Evolutionary conservation across 495 filamentous ascomycete species (phyloP).

Genomic region (Beverwykella pulmonaria): DNA sequence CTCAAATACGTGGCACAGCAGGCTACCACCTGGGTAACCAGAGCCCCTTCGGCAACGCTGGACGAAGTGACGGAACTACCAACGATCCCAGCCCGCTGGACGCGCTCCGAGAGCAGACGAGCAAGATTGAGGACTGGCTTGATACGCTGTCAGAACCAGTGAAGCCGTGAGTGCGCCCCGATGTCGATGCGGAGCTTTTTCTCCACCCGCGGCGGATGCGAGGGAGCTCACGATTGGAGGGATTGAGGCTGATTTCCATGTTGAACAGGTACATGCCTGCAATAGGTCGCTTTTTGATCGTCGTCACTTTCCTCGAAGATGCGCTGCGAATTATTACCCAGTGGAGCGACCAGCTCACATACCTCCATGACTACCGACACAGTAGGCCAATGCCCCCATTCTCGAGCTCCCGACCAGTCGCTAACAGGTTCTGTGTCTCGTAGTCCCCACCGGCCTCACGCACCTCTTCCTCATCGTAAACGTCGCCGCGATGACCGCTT

Average conservation of each 20-base stretch:
- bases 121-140: conserved; percentile 94
- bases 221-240: neutral
- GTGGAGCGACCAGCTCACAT: conserved; percentile 94
- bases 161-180: conserved; percentile 77
- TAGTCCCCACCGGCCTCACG: conserved; percentile 87
- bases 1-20: conserved; percentile 94
- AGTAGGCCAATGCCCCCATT: conserved; percentile 60
- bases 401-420: conserved; percentile 18
- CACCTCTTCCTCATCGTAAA: conserved; percentile 93
- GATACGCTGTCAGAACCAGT: conserved; percentile 87
- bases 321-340: conserved; percentile 94
- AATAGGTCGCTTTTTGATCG: conserved; percentile 95
- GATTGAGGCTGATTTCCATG: conserved; percentile 21
- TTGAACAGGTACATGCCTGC: conserved; percentile 79
- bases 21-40: conserved; percentile 87
- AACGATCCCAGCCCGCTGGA: conserved; percentile 87
- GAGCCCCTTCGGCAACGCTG: conserved; percentile 54
- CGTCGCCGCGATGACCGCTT: conserved; percentile 83
- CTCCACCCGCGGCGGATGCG: neutral
- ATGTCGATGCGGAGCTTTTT: neutral
- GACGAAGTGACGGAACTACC: conserved; percentile 61
- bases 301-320: conserved; percentile 98
- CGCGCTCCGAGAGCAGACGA: conserved; percentile 88
- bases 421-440: conserved; percentile 23
- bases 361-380: conserved; percentile 88